phyloP scores from a whole-genome alignment of 2,329 filamentous ascomycete species.

The Botryosphaeria dothidea region DNA sequence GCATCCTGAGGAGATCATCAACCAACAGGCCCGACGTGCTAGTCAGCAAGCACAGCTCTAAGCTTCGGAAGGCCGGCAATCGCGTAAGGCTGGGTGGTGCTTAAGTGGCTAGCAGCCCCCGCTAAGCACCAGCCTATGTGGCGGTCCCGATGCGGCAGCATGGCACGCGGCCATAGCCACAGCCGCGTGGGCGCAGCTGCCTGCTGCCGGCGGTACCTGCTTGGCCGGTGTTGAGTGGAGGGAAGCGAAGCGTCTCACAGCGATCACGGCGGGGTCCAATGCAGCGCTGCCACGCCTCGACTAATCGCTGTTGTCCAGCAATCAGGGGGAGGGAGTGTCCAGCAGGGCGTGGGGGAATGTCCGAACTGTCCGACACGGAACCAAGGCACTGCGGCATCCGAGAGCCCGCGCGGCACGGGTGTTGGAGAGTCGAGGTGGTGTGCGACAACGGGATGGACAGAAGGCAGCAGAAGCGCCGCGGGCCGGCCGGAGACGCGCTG shows the following conservation, averaged over 20 bases:
- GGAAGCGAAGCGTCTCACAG: background rate
- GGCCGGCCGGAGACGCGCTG: background rate
- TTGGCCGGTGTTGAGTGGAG: background rate
- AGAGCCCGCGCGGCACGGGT: background rate
- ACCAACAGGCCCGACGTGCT: background rate
- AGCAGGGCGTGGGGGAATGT: background rate
- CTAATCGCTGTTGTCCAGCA: background rate
- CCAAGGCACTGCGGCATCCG: background rate
- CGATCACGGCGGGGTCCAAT: background rate
- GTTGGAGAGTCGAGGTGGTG: background rate
- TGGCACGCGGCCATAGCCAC: background rate
- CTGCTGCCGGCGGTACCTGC: background rate
- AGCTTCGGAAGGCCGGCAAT: slow-evolving; percentile 1
- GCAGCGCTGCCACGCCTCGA: background rate
- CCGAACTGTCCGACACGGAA: slow-evolving; percentile 5
- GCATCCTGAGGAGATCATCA: background rate
- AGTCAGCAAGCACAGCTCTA: background rate
- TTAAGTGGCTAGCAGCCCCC: background rate
- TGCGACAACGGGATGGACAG: background rate
- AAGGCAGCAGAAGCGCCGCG: slow-evolving; percentile 7
- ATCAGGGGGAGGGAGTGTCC: background rate
- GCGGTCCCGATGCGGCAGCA: background rate
- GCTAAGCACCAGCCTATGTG: background rate
- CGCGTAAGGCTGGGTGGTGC: background rate
- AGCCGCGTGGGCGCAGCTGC: background rate